phyloP scores from a whole-genome alignment of 2,329 filamentous ascomycete genomes.

The Pseudocercospora cruenta region DNA sequence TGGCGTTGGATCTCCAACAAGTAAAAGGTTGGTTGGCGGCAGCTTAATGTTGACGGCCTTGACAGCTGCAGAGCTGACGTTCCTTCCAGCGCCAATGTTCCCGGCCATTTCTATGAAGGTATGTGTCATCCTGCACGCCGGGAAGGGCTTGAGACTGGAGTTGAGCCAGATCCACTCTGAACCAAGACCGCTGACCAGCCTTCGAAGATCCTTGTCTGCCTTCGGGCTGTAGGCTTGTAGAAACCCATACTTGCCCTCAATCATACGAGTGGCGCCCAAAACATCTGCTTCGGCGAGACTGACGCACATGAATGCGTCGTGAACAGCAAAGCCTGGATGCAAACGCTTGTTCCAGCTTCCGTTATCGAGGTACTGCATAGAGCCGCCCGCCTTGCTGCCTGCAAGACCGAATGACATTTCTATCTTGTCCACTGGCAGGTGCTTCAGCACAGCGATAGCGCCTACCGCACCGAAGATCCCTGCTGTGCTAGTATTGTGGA shows the following conservation, averaged over 20 bases:
- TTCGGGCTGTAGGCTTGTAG: constrained; percentile 37
- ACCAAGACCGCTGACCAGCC: constrained; percentile 31
- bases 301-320: constrained; percentile 45
- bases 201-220: constrained; percentile 27
- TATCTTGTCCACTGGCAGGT: constrained; percentile 31
- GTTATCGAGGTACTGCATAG: constrained; percentile 46
- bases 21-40: constrained; percentile 30
- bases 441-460: constrained; percentile 38
- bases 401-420: constrained; percentile 44
- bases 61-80: constrained; percentile 24
- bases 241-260: constrained; percentile 38
- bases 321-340: constrained; percentile 45
- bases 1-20: constrained; percentile 40
- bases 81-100: constrained; percentile 18
- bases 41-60: constrained; percentile 28
- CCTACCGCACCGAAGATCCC: constrained; percentile 45
- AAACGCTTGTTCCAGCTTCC: constrained; percentile 46
- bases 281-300: constrained; percentile 42
- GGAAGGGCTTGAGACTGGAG: constrained; percentile 37
- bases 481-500: constrained; percentile 44
- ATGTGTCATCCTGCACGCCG: constrained; percentile 40
- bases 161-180: constrained; percentile 32
- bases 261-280: constrained; percentile 31
- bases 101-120: constrained; percentile 38
- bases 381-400: constrained; percentile 43